Conservation (phyloP, 225 moss, liverwort and hornwort species). For the Lunularia cruciata region DNA sequence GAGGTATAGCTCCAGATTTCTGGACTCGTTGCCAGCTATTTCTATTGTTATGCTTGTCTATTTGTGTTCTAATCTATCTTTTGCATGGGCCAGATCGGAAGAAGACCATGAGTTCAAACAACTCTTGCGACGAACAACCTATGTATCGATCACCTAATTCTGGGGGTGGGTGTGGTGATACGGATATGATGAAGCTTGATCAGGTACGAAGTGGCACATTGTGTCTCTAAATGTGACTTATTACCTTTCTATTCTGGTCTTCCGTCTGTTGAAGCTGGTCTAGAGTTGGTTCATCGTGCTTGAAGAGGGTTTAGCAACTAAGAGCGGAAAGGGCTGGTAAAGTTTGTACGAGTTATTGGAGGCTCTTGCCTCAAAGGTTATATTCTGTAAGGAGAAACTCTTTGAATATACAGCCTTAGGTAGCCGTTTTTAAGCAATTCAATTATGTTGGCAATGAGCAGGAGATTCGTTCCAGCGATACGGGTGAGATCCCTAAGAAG, state of each 20-base stretch:
- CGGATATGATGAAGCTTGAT: not conserved
- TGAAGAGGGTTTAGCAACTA: too few relatives aligned
- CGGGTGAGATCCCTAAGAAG: not conserved
- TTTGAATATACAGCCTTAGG: too few relatives aligned
- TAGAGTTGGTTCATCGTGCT: too few relatives aligned
- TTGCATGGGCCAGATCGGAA: slow-evolving; percentile 6
- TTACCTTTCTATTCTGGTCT: too few relatives aligned
- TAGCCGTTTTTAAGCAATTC: too few relatives aligned
- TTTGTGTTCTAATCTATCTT: not conserved
- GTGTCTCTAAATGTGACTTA: too few relatives aligned
- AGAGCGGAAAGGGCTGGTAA: too few relatives aligned
- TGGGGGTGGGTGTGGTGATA: not conserved
- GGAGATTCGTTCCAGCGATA: not conserved
- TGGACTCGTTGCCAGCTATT: not conserved
- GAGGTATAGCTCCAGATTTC: not conserved
- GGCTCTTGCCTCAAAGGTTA: too few relatives aligned
- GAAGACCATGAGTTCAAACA: not conserved
- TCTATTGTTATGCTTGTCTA: not conserved
- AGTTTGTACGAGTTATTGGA: too few relatives aligned
- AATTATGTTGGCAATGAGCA: not conserved
- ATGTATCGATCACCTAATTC: not conserved
- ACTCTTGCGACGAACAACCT: not conserved
- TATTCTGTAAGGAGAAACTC: too few relatives aligned
- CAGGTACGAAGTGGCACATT: too few relatives aligned
- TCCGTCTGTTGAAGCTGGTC: too few relatives aligned